These are phyloP conservation scores for Peronospora farinosa DNA, from an alignment of 352 stramenopile genomes.

Conservation along the genomic window DNA sequence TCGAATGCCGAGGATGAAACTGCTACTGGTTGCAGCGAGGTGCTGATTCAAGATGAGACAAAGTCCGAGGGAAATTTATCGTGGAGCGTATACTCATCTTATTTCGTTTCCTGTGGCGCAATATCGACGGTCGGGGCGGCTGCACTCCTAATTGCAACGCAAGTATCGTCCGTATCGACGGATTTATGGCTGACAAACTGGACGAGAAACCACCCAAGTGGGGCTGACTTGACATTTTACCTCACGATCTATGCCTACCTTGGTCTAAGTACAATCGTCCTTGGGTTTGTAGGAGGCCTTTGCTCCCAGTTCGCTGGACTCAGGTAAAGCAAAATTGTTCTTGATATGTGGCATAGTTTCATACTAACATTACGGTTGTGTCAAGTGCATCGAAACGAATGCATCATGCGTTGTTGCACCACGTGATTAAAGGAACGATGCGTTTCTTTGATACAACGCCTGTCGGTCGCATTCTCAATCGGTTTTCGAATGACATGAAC, in stretches of 20 bases:
- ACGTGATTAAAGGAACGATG: constrained; percentile 72
- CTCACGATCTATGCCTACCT: constrained; percentile 55
- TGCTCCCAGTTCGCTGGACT: constrained; percentile 43
- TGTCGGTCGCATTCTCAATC: constrained; percentile 68
- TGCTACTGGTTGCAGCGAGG: background rate
- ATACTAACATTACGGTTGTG: constrained; percentile 10
- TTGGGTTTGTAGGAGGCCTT: constrained; percentile 47
- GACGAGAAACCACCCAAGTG: constrained; percentile 29
- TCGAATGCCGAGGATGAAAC: constrained; percentile 8
- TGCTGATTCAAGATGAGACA: constrained; percentile 44
- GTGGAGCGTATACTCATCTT: constrained; percentile 35
- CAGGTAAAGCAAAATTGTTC: constrained; percentile 24
- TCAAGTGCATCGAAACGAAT: constrained; percentile 54
- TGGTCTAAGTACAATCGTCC: constrained; percentile 40
- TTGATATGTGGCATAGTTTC: background rate
- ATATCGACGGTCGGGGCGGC: constrained; percentile 32
- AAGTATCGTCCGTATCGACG: constrained; percentile 48
- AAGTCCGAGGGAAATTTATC: constrained; percentile 39
- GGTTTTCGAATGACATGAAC: constrained; percentile 69
- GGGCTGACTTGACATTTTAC: constrained; percentile 35
- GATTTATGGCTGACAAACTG: constrained; percentile 67
- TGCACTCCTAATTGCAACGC: constrained; percentile 34
- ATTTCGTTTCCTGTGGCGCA: constrained; percentile 43
- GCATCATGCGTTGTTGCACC: constrained; percentile 52
- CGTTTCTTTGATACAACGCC: constrained; percentile 83